Percentiles rank a stretch among this genome's conserved stretches.
phyloP scores from a whole-genome alignment of 2,329 filamentous ascomycete species.

The Coniosporium tulheliwenetii region DNA sequence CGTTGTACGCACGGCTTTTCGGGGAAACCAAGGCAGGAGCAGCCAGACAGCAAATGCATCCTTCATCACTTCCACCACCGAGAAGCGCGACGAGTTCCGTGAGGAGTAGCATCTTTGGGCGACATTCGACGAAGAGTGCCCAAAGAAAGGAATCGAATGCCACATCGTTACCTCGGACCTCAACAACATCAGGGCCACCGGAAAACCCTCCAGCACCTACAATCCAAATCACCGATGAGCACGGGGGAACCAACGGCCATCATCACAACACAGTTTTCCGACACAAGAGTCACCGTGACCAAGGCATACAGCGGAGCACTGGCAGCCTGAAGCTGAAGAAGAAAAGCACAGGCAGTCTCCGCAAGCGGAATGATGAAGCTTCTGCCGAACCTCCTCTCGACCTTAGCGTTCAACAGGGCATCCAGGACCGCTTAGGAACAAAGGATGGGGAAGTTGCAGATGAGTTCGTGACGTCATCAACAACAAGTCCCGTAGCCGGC shows the following conservation, averaged over 20 bases:
- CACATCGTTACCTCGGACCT: slow-evolving; percentile 11
- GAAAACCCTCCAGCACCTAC: slow-evolving; percentile 29
- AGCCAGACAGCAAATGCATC: slow-evolving; percentile 4
- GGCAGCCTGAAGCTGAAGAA: too few species aligned
- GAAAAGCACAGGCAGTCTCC: too few species aligned
- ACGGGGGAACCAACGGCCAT: slow-evolving; percentile 21
- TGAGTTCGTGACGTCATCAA: too few species aligned
- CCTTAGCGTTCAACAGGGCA: too few species aligned
- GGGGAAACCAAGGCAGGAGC: too few species aligned
- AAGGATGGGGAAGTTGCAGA: too few species aligned
- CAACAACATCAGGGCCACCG: slow-evolving; percentile 21
- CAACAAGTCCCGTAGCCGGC: too few species aligned
- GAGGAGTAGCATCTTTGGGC: slow-evolving; percentile 64
- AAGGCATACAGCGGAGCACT: too few species aligned
- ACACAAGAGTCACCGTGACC: too few species aligned
- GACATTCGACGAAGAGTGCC: slow-evolving; percentile 10
- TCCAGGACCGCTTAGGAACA: too few species aligned
- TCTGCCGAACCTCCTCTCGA: too few species aligned
- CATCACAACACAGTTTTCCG: slow-evolving; percentile 12
- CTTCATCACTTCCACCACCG: slow-evolving; percentile 39
- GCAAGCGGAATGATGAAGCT: too few species aligned
- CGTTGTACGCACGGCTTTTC: slow-evolving; percentile 69
- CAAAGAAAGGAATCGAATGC: neutral
- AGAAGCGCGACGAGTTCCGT: slow-evolving; percentile 33
- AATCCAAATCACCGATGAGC: slow-evolving; percentile 62